A percentile compares a stretch with the other conserved stretches of the same genome.
Evolutionary conservation across 176 grass and related monocot genomes (phyloP).

Genomic region (Eleusine indica): DNA sequence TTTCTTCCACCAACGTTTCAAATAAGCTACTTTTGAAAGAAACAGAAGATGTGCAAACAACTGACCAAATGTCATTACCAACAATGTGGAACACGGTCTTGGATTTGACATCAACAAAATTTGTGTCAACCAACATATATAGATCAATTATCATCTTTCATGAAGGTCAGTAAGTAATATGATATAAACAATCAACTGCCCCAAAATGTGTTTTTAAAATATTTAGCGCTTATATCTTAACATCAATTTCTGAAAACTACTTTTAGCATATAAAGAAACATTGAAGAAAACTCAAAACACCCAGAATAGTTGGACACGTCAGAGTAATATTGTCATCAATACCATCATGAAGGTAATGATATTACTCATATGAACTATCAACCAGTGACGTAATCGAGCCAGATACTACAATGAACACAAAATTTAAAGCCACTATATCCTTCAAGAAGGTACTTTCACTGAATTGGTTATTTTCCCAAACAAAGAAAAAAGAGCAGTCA

Average conservation of each 20-base stretch:
- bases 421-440: conserved; percentile 26
- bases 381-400: conserved; percentile 71
- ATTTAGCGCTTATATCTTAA: neutral
- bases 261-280: neutral
- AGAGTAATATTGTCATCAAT: conserved; percentile 91
- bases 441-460: neutral
- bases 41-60: neutral
- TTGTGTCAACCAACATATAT: conserved; percentile 9
- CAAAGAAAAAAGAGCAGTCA: conserved; percentile 37
- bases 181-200: conserved; percentile 1
- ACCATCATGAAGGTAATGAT: conserved; percentile 85
- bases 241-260: conserved; percentile 12
- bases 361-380: conserved; percentile 97
- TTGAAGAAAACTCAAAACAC: conserved; percentile 21
- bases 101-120: neutral
- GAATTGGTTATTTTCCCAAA: conserved; percentile 2
- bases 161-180: conserved; percentile 24
- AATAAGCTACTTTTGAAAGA: no score
- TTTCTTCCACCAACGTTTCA: neutral
- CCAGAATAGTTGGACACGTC: conserved; percentile 5
- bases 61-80: neutral
- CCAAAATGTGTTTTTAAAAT: neutral
- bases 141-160: conserved; percentile 16
- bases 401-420: conserved; percentile 72
- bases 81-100: no score